Conservation (phyloP, 2,329 filamentous ascomycete genomes). For the Ophiocordyceps camponoti-saundersi region DNA sequence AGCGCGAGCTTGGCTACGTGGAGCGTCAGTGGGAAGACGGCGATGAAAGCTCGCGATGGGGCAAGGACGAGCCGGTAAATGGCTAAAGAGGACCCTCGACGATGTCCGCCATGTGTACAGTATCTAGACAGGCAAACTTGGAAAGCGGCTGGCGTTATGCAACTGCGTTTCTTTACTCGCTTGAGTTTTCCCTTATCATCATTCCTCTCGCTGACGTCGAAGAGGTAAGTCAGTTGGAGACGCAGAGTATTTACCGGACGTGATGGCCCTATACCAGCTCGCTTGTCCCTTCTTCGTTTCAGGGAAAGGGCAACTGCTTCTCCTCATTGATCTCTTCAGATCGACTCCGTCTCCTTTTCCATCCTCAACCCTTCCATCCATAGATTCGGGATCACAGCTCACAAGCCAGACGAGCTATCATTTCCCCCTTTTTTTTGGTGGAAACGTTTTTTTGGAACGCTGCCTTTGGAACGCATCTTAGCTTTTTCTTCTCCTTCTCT, state of each 20-base stretch:
- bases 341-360: neutral
- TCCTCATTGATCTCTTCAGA: neutral
- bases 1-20: slow-evolving; percentile 68
- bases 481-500: neutral
- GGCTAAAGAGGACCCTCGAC: slow-evolving; percentile 5
- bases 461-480: slow-evolving; percentile 11
- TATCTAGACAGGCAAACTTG: neutral
- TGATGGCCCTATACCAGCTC: neutral
- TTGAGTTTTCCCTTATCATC: neutral
- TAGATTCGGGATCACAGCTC: neutral
- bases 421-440: slow-evolving; percentile 6
- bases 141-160: neutral
- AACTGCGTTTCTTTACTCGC: neutral
- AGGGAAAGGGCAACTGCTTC: neutral
- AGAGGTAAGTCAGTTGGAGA: neutral
- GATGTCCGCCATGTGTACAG: neutral
- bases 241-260: neutral
- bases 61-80: slow-evolving; percentile 24
- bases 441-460: slow-evolving; percentile 8
- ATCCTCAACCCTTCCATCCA: neutral
- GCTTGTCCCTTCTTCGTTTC: neutral
- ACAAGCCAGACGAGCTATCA: neutral
- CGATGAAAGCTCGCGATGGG: slow-evolving; percentile 75
- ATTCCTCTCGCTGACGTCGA: neutral
- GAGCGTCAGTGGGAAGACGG: slow-evolving; percentile 73